phyloP scores from a whole-genome alignment of 805 yeast genomes.

The Candida piceae region DNA sequence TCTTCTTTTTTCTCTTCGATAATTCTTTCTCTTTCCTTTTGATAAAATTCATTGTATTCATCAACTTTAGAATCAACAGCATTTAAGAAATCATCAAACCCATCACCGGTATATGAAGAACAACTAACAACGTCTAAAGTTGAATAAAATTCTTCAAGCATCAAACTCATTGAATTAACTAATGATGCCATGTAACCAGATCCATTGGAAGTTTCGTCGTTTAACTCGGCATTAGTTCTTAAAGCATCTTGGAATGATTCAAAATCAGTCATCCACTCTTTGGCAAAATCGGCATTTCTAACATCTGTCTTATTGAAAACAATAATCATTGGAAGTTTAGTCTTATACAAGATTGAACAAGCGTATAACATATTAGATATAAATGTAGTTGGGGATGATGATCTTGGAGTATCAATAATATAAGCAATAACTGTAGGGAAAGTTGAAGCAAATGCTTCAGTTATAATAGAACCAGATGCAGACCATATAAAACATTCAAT shows the following conservation, averaged over 20 bases:
- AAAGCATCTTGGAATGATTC: constrained; percentile 84
- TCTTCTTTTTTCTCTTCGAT: constrained; percentile 70
- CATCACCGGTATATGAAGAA: constrained; percentile 88
- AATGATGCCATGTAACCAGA: constrained; percentile 93
- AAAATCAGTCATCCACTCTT: constrained; percentile 97
- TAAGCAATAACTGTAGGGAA: constrained; percentile 96
- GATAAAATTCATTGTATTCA: constrained; percentile 80
- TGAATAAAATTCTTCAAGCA: constrained; percentile 93
- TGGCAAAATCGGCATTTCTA: constrained; percentile 77
- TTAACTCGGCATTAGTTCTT: constrained; percentile 58
- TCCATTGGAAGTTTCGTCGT: constrained; percentile 52
- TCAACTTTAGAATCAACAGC: constrained; percentile 82
- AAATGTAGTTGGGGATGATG: constrained; percentile 91
- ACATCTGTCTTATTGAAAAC: constrained; percentile 96
- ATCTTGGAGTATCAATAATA: constrained; percentile 94
- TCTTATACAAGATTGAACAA: constrained; percentile 92
- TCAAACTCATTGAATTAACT: constrained; percentile 90
- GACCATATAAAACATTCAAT: constrained; percentile 98
- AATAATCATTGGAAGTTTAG: constrained; percentile 92
- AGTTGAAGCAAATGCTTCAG: constrained; percentile 93
- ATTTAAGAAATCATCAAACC: constrained; percentile 84
- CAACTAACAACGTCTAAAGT: constrained; percentile 91
- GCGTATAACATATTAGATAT: constrained; percentile 98
- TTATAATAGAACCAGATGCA: constrained; percentile 93
- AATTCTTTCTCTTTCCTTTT: constrained; percentile 80